Evolutionary conservation across 495 filamentous ascomycete species (phyloP).

Genomic region (Cairneyella variabilis): DNA sequence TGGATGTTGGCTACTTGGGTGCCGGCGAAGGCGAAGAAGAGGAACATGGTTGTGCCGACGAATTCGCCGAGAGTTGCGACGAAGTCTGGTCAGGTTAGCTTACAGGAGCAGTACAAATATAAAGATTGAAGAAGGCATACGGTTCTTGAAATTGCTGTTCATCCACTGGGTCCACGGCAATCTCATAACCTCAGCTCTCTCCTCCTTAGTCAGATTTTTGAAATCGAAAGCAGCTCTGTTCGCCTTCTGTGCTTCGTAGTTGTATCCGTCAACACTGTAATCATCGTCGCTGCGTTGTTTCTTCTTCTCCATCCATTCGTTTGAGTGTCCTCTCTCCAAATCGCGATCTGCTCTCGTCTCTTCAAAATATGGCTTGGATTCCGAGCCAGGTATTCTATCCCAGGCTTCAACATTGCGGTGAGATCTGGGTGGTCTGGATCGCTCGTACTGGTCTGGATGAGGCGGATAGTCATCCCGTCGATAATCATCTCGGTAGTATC

Average conservation of each 20-base stretch:
- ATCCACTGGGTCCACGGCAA: constrained; percentile 26
- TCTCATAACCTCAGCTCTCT: constrained; percentile 19
- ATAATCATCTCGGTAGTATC: constrained; percentile 9
- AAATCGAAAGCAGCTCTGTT: constrained; percentile 10
- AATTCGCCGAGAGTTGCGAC: constrained; percentile 39
- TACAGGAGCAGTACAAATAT: neutral
- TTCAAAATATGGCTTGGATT: constrained; percentile 19
- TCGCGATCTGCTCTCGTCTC: constrained; percentile 14
- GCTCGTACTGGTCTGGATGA: constrained; percentile 13
- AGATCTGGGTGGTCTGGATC: constrained; percentile 11
- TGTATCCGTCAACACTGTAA: constrained; percentile 18
- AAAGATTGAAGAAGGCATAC: constrained; percentile 7
- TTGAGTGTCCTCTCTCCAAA: constrained; percentile 4
- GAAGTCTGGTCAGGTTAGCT: constrained; percentile 24
- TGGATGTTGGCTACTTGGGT: constrained; percentile 31
- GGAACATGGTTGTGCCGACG: constrained; percentile 48
- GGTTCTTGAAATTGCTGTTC: constrained; percentile 25
- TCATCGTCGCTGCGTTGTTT: constrained; percentile 2
- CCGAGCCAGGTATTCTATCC: constrained; percentile 11
- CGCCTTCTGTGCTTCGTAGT: constrained; percentile 6
- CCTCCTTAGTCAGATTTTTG: constrained; percentile 18
- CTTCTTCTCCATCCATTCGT: constrained; percentile 3
- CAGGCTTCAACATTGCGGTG: constrained; percentile 14
- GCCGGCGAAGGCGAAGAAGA: constrained; percentile 46
- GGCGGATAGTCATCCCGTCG: constrained; percentile 1